phyloP scores from a whole-genome alignment of 2,329 filamentous ascomycete genomes.

The Neoarthrinium moseri region DNA sequence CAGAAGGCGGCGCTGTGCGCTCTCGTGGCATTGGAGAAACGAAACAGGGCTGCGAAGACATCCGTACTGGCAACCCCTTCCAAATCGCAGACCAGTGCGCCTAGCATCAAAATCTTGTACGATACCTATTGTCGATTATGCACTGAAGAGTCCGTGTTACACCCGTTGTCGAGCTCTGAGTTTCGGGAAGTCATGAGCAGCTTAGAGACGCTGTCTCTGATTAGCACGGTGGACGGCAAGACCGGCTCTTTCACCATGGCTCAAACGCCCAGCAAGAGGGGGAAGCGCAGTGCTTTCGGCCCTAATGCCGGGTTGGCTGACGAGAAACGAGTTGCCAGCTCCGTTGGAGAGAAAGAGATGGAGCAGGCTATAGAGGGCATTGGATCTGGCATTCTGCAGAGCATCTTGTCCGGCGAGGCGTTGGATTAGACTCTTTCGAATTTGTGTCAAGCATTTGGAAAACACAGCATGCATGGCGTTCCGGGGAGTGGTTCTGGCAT shows the following conservation, averaged over 20 bases:
- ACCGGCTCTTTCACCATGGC: slow-evolving; percentile 63
- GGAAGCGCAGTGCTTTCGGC: slow-evolving; percentile 52
- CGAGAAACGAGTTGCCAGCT: slow-evolving; percentile 76
- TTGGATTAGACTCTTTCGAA: slow-evolving; percentile 41
- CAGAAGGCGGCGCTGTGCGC: slow-evolving; percentile 94
- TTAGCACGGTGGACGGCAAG: slow-evolving; percentile 69
- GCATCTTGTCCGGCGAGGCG: slow-evolving; percentile 61
- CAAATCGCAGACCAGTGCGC: slow-evolving; percentile 61
- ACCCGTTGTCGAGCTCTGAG: slow-evolving; percentile 85
- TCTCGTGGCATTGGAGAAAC: slow-evolving; percentile 81
- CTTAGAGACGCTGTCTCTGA: slow-evolving; percentile 81
- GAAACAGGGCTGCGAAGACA: slow-evolving; percentile 52
- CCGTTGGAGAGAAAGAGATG: slow-evolving; percentile 77
- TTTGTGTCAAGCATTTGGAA: neutral
- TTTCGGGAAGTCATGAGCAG: slow-evolving; percentile 91
- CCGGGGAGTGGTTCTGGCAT: no score
- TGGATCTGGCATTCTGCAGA: slow-evolving; percentile 60
- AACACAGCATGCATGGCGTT: slow-evolving; percentile 21
- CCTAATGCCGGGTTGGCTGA: slow-evolving; percentile 54
- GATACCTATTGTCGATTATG: slow-evolving; percentile 82
- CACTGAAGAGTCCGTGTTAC: slow-evolving; percentile 82
- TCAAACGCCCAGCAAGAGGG: slow-evolving; percentile 71
- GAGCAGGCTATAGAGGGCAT: slow-evolving; percentile 65
- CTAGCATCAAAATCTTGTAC: slow-evolving; percentile 81
- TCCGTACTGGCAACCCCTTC: slow-evolving; percentile 53